Evolutionary conservation across 1,139 yeast genomes (phyloP), one percentile per base, ranked within the genome.

Genomic region (Nakaseomyces delphensis): DNA sequence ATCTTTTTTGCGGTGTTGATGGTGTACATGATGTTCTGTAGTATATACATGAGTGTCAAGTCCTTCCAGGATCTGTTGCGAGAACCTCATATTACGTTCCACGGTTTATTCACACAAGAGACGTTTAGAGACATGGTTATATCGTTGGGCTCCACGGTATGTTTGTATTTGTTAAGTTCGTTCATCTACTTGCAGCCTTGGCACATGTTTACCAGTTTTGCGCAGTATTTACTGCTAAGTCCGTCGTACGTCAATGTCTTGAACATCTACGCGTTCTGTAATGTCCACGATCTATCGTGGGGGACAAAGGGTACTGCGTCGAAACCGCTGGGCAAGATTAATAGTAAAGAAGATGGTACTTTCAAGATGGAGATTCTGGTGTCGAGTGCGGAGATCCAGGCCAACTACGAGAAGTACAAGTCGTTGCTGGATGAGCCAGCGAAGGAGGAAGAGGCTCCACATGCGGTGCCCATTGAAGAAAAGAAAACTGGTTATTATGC

Each of bases 201-300:
- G 97, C 98, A 91, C 57, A 79, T 86, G 76, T 39, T 89, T 38
- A 83, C 95, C 11, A 83, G 95, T 43, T 81, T 91, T 39, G 48
- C 75, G n/a, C 96, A 87, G 64, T 89, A 89, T 65, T 71, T 87
- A 63, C 67, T 86, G 56, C 70, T 89, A 74, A 79, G 87, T 62
- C 96, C 97, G 4, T 79, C 93, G 3, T 89, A 86, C 60, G 83
- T 93, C 41, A 87, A 94, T 62, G 81, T 93, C 14, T 70, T 82
- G 53, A 86, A 81, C 61, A 82, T 89, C 33, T 89, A 86, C 66
- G 96, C 97, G 1, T 87, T 89, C 59, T 87, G 96, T 68, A 89
- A 89, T 62, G 83, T 95, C 47, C 96, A 89, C 64, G 97, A 89
- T 69, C 89, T 89, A 38, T 83, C 95, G 1, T 91, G 98, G 98